These are phyloP conservation scores for Cucurbita argyrosperma DNA, from an alignment of 306 rosid genomes.

Conservation along the genomic window DNA sequence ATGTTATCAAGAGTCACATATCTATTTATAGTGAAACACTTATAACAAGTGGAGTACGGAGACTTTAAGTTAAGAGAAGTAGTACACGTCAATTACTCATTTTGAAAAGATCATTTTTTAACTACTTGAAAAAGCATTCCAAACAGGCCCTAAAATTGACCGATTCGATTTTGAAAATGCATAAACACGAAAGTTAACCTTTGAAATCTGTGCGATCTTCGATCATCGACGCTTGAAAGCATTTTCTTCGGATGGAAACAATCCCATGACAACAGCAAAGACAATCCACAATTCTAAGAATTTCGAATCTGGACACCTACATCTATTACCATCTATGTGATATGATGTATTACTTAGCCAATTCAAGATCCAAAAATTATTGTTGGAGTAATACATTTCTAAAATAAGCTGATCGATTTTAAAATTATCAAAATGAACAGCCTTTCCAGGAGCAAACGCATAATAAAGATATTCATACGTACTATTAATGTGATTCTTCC, in stretches of 20 bases:
- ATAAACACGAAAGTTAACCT: neutral
- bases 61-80: too few species aligned
- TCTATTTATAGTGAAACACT: neutral
- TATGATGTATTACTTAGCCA: neutral
- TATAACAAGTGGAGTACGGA: too few species aligned
- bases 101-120: neutral
- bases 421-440: neutral
- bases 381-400: neutral
- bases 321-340: neutral
- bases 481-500: neutral
- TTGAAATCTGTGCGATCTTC: neutral
- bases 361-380: neutral
- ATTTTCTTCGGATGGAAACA: neutral
- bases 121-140: neutral
- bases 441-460: neutral
- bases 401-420: conserved; percentile 2
- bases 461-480: neutral
- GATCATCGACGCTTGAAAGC: neutral
- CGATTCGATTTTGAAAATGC: neutral
- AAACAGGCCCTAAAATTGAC: neutral
- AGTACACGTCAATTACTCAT: too few species aligned
- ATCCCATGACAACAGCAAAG: neutral
- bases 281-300: neutral
- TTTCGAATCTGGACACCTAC: neutral
- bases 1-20: neutral